These are phyloP conservation scores for Meyerozyma guilliermondii DNA, from an alignment of 1,139 yeast genomes.

Conservation along the genomic window DNA sequence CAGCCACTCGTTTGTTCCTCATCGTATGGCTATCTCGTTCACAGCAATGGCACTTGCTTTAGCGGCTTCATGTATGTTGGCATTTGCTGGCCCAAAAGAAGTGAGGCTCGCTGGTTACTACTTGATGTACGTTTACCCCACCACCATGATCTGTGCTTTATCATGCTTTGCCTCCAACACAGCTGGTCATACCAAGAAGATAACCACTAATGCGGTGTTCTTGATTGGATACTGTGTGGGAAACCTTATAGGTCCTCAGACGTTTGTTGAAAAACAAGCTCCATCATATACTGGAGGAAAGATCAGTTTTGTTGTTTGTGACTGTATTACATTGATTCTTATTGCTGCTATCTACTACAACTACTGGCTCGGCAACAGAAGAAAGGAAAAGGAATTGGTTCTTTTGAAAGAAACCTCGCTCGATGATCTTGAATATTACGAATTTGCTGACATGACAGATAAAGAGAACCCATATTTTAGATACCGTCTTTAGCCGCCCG, in stretches of 20 bases:
- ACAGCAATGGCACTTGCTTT: neutral
- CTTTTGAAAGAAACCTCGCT: neutral
- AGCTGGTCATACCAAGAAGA: conserved; percentile 68
- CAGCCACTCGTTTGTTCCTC: neutral
- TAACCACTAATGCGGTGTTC: conserved; percentile 53
- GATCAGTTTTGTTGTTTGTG: conserved; percentile 40
- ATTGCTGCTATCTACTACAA: conserved; percentile 24
- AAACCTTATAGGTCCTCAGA: conserved; percentile 68
- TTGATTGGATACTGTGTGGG: conserved; percentile 66
- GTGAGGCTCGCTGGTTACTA: conserved; percentile 8
- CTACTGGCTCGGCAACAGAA: conserved; percentile 34
- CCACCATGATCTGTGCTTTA: conserved; percentile 34
- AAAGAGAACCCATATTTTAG: conserved; percentile 61
- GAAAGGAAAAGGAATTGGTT: conserved; percentile 25
- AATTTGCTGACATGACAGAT: conserved; percentile 61
- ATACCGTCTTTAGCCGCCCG: conserved; percentile 20
- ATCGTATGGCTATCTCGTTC: conserved; percentile 2
- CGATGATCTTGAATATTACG: conserved; percentile 41
- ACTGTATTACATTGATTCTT: conserved; percentile 22
- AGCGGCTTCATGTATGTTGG: conserved; percentile 3
- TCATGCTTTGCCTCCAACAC: conserved; percentile 51
- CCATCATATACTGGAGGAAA: conserved; percentile 50
- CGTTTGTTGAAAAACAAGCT: conserved; percentile 48
- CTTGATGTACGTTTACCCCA: conserved; percentile 6
- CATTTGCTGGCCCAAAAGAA: conserved; percentile 6